A percentile compares a stretch with the other conserved stretches of the same genome.
Evolutionary conservation across 768 basidiomycete species (phyloP).

Genomic region (Panaeolus papilionaceus): DNA sequence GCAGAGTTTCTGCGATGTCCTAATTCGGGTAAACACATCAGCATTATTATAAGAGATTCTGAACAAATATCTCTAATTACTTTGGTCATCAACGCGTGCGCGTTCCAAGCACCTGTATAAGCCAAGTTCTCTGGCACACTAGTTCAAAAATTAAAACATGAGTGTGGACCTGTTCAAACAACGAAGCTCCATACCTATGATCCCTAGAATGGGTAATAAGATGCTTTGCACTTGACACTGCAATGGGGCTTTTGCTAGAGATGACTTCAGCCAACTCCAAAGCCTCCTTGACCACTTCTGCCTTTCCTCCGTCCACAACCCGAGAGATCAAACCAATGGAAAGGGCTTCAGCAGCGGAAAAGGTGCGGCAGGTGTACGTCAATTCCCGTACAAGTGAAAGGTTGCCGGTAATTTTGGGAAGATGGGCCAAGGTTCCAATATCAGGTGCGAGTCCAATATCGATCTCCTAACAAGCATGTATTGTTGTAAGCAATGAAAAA

Average conservation of each 20-base stretch:
- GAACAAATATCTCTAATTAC: slow-evolving; percentile 29
- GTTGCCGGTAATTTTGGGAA: slow-evolving; percentile 82
- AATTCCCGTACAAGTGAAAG: slow-evolving; percentile 76
- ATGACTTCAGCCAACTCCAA: slow-evolving; percentile 70
- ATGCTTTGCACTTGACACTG: slow-evolving; percentile 78
- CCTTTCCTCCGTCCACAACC: slow-evolving; percentile 68
- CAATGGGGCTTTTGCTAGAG: slow-evolving; percentile 80
- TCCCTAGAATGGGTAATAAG: slow-evolving; percentile 81
- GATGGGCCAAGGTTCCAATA: slow-evolving; percentile 82
- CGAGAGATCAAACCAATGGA: slow-evolving; percentile 77
- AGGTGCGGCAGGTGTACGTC: slow-evolving; percentile 76
- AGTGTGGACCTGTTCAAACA: neutral
- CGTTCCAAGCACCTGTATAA: slow-evolving; percentile 53
- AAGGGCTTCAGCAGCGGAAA: slow-evolving; percentile 70
- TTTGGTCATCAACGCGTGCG: slow-evolving; percentile 46
- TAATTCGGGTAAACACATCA: slow-evolving; percentile 20
- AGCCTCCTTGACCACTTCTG: slow-evolving; percentile 71
- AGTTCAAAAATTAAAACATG: neutral
- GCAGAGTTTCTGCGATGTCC: slow-evolving; percentile 45
- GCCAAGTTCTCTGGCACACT: slow-evolving; percentile 50
- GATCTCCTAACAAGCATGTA: slow-evolving; percentile 64
- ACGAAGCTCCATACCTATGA: slow-evolving; percentile 55
- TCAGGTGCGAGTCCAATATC: slow-evolving; percentile 90
- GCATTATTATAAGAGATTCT: neutral
- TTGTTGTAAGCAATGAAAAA: neutral